Evolutionary conservation across 345 rosid genomes (phyloP), one percentile per base, ranked within the genome.

Genomic region (Hypericum perforatum): DNA sequence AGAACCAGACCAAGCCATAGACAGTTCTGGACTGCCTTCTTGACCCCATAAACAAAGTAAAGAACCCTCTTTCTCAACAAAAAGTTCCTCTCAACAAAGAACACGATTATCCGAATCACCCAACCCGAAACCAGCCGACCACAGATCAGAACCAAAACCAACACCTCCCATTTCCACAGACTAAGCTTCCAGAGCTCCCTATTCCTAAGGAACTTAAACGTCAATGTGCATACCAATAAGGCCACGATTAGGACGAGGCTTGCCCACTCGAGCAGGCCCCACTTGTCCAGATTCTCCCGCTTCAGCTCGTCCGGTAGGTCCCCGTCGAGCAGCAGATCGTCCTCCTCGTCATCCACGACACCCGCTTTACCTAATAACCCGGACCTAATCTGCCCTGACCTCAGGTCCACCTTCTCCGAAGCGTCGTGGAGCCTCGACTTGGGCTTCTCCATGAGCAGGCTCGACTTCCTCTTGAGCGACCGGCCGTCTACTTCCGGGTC

Each of bases 391-490:
- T 53, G 72, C 15, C 63, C 67, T 0, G 72, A 68, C 53, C 56
- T 52, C 57, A 60, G 53, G 11, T 63, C 72, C 9, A 67, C 57
- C n/a, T 37, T 57, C 38, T 57, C 67, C 10, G 60, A 55, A 54
- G 59, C 6, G 67, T 57, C 72, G 67, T 62, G 57, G 42, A 68
- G 52, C 39, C 72, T 62, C 5, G 72, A 68, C 51, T 62, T 68
- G 0, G 63, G 43, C 60, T 38, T 62, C 56, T 62, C 72, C 46
- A 53, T 68, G 6, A 58, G 54, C 39, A 68, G 39, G 11, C 15
- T 54, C 37, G 72, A 53, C 56, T 58, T 68, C 52, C 48, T 55
- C 56, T 66, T 62, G 43, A 68, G 58, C 7, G 72, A 58, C 10
- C 60, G 54, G 10, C 16, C 57, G 13, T 61, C 41, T 16, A 45